Evolutionary conservation across 2,329 filamentous ascomycete genomes (phyloP), one percentile per base, ranked within the genome.

Genomic region (Fusarium xylarioides): DNA sequence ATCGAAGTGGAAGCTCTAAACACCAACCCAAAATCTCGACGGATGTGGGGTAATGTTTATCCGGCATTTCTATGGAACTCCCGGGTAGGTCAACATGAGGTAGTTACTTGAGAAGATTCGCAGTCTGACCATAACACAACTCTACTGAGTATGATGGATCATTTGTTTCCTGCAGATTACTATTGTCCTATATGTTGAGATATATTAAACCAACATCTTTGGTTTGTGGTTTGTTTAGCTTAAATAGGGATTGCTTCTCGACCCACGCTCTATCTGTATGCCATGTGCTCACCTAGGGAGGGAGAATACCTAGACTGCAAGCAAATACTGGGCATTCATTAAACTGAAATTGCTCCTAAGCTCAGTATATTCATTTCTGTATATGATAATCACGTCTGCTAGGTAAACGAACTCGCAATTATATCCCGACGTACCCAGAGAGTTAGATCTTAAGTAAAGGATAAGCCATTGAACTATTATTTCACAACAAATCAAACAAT

Each of bases 1-100:
- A 74, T 77, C 68, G 18, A 63, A 54, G 66, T 63, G 63, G 75
- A 47, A 77, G 75, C 75, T 77, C 57, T 67, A 57, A 68, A 64
- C 49, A 55, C 68, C 67, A 68, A 52, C 38, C 71, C 74, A 68
- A 77, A 77, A 77, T 74, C 66, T 74, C 38, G 40, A 52, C 66
- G 75, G 75, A 52, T 4, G 18, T 59, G 68, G 75, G 52, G 32
- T 26, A 77, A 75, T 38, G 4, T 73, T 77, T 43, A 47, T 67
- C 75, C 75, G 66, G 16, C 9, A 4, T 12, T 12, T 54, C 5
- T 8, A 23, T 32, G 21, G 12, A 10, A 18, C 54, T 49, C 19
- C n/a, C 34, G 63, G 47, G 63, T 66, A 66, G 63, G 37, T 18
- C 26, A 54, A 40, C 34, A n/a, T 28, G 2, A 28, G 26, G 26